phyloP scores from a whole-genome alignment of 148 eudicot genomes.

The Linanthus parryae region DNA sequence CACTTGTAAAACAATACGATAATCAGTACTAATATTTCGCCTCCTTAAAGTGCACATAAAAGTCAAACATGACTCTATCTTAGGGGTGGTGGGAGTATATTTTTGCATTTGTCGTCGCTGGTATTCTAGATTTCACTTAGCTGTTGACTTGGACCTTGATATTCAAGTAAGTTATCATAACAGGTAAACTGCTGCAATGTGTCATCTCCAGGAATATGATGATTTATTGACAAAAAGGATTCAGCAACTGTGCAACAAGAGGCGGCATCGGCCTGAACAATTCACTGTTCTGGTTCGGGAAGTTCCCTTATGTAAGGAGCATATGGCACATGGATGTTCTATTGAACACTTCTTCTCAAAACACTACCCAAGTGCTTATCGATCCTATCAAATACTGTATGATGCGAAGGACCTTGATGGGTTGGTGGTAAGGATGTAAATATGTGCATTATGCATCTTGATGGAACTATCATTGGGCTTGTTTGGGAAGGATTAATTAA shows the following conservation, averaged over 20 bases:
- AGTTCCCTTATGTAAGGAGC: slow-evolving; percentile 73
- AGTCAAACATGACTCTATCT: too few species aligned
- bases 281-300: slow-evolving; percentile 82
- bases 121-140: too few species aligned
- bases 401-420: slow-evolving; percentile 55
- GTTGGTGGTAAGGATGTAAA: slow-evolving; percentile 49
- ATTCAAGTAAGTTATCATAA: slow-evolving; percentile 11
- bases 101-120: too few species aligned
- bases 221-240: slow-evolving; percentile 50
- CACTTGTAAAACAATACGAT: too few species aligned
- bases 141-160: slow-evolving; percentile 2
- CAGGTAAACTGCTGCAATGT: slow-evolving; percentile 23
- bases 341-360: slow-evolving; percentile 76
- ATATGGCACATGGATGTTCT: slow-evolving; percentile 49
- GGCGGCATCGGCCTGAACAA: slow-evolving; percentile 65
- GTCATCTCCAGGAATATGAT: slow-evolving; percentile 58
- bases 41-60: too few species aligned
- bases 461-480: too few species aligned
- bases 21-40: too few species aligned
- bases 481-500: too few species aligned
- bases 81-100: too few species aligned
- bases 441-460: too few species aligned
- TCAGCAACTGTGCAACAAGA: slow-evolving; percentile 44
- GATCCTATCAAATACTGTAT: slow-evolving; percentile 68
- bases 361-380: slow-evolving; percentile 54